Evolutionary conservation across 148 eudicot species (phyloP).

Genomic region (Simmondsia chinensis): DNA sequence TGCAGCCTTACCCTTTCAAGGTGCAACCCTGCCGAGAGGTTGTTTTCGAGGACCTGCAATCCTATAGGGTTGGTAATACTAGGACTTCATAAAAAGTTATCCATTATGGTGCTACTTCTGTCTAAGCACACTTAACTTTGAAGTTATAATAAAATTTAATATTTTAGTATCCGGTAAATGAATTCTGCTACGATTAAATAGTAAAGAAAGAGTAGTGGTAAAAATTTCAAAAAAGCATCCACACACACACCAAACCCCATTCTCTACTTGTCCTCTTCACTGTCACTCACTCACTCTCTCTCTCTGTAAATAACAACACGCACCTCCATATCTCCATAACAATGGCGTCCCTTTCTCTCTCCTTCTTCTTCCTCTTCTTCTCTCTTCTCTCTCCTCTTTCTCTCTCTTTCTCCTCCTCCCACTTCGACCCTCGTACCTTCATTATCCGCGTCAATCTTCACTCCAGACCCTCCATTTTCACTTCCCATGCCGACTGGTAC

Average conservation of each 20-base stretch:
- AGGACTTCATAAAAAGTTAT: no score
- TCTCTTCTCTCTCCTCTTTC: not conserved
- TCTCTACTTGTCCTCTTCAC: not conserved
- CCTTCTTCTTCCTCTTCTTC: not conserved
- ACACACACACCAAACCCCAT: not conserved
- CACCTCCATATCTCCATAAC: not conserved
- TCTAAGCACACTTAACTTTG: no score
- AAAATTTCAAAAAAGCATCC: not conserved
- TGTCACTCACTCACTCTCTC: not conserved
- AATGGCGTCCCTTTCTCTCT: not conserved
- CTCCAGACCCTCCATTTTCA: conserved; percentile 65
- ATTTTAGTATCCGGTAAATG: no score
- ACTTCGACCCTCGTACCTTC: conserved; percentile 41
- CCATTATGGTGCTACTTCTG: no score
- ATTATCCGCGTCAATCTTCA: conserved; percentile 55
- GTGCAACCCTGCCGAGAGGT: no score
- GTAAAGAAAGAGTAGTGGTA: no score
- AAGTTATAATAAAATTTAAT: no score
- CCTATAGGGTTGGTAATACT: no score
- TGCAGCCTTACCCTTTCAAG: no score
- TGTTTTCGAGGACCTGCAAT: no score
- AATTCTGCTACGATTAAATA: no score
- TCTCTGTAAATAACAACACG: conserved; percentile 3
- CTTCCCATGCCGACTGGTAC: conserved; percentile 80
- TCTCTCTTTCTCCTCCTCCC: conserved; percentile 14